These are phyloP conservation scores for Solanum rostratum DNA, from an alignment of 257 asterid species.

Conservation along the genomic window DNA sequence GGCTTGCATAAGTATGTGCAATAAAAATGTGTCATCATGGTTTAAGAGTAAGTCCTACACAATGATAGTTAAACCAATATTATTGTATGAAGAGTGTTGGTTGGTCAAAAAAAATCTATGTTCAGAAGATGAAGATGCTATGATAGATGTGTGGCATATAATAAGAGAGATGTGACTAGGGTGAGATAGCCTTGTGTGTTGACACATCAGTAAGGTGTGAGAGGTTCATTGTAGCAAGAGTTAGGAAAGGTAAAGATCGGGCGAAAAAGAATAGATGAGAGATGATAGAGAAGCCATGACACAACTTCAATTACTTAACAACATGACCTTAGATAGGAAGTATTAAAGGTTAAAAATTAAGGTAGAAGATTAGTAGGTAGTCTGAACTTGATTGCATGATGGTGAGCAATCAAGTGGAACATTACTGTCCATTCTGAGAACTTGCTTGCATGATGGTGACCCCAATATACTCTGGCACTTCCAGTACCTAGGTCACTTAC, in stretches of 20 bases:
- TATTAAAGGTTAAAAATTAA: neutral
- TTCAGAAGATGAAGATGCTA: too few relatives aligned
- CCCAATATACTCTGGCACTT: neutral
- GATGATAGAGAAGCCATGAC: neutral
- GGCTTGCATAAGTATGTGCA: neutral
- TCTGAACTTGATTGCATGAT: neutral
- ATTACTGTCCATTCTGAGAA: neutral
- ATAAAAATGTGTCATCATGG: too few relatives aligned
- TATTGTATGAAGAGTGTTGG: too few relatives aligned
- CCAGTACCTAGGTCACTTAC: neutral
- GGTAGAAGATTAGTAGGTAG: neutral
- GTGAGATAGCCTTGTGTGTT: neutral
- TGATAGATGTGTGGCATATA: too few relatives aligned
- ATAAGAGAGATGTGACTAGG: neutral
- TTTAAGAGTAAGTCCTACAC: too few relatives aligned
- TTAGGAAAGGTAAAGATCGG: neutral
- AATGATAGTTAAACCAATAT: too few relatives aligned
- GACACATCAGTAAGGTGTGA: neutral
- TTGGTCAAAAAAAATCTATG: too few relatives aligned
- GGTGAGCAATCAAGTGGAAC: neutral
- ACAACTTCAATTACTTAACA: neutral
- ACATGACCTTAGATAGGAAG: neutral
- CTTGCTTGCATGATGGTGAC: neutral
- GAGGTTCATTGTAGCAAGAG: neutral
- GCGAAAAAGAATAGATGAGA: neutral